phyloP scores from a whole-genome alignment of 805 yeast species.

The Nakazawaea populi region DNA sequence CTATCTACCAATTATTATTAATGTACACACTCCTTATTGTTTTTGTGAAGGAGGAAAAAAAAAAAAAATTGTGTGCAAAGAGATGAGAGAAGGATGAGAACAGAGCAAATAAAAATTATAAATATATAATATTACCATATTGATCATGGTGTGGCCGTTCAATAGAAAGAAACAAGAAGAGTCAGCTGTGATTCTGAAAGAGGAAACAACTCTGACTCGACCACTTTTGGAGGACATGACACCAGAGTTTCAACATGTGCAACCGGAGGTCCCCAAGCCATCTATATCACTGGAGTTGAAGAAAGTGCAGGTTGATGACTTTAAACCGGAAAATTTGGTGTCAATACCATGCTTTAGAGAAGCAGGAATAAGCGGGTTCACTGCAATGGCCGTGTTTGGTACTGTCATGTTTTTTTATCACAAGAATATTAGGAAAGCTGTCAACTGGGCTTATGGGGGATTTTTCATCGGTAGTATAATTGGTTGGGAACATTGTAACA shows the following conservation, averaged over 20 bases:
- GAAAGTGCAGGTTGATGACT: slow-evolving; percentile 42
- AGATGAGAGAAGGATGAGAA: background rate
- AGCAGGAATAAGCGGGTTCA: slow-evolving; percentile 70
- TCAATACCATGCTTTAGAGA: slow-evolving; percentile 76
- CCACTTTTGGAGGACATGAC: slow-evolving; percentile 45
- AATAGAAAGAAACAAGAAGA: slow-evolving; percentile 5
- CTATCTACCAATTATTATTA: no score
- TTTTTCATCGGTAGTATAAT: slow-evolving; percentile 72
- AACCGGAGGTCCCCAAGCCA: slow-evolving; percentile 15
- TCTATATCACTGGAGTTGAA: slow-evolving; percentile 34
- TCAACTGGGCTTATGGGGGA: slow-evolving; percentile 82
- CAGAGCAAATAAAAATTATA: background rate
- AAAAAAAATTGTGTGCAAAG: no score
- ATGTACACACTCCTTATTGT: no score
- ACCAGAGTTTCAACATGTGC: slow-evolving; percentile 35
- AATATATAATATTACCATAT: background rate
- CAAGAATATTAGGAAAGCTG: slow-evolving; percentile 53
- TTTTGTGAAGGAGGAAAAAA: no score
- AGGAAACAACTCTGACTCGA: slow-evolving; percentile 13
- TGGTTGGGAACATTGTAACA: slow-evolving; percentile 92
- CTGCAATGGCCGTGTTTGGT: slow-evolving; percentile 65
- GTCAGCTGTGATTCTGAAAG: background rate
- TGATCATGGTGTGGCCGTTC: slow-evolving; percentile 8
- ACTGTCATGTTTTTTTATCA: slow-evolving; percentile 62
- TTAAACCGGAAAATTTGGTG: slow-evolving; percentile 42